Base-by-base conservation (phyloP, 2,329 filamentous ascomycete genomes). In the Metarhizium brunneum region DNA sequence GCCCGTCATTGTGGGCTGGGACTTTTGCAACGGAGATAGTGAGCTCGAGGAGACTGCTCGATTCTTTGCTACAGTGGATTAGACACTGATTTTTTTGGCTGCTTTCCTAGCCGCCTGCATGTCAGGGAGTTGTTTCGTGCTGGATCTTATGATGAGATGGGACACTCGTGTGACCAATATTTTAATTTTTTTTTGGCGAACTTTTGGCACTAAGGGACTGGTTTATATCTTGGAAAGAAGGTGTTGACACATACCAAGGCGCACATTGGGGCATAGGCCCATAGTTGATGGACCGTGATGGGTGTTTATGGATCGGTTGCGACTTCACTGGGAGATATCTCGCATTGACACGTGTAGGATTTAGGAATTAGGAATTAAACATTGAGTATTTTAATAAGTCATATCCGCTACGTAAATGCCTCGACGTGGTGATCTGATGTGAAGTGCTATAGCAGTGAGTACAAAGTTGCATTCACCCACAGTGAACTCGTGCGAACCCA, bases 1-100 rank as follows among this genome's bases (percentile, higher is more conserved):
- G 56, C 86, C 86, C 43, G 84, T 87, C 16, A 97, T 99, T 65
- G 90, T 97, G 0, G 94, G 92, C 0, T 99, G 94, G 94, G 94
- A 99, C 70, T 99, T 97, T 77, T 94, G 91, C 57, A 90, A 91
- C 62, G 87, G 84, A 4, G 92, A 99, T 61, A 72, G 81, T 55
- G 87, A 95, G 62, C 81, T 96, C 54, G 83, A 90, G 55, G 85
- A 89, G 66, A 88, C 87, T 6, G 83, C 84, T 60, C 80, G 82
- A 40, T 95, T 95, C 66, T 96, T 95, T 68, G 84, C 79, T 54
- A 78, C 81, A 2, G 75, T 86, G 47, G 79, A 72, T 55, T 72
- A 61, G 18, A 11, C n/a, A 25, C 25, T 25, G 25, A 25, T 25
- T 25, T 25, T 25, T 25, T 25, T 25, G 25, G 25, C 4, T 25